Base-by-base conservation (phyloP, 192 early-diverging fungal species). In the Kickxella alabastrina region DNA sequence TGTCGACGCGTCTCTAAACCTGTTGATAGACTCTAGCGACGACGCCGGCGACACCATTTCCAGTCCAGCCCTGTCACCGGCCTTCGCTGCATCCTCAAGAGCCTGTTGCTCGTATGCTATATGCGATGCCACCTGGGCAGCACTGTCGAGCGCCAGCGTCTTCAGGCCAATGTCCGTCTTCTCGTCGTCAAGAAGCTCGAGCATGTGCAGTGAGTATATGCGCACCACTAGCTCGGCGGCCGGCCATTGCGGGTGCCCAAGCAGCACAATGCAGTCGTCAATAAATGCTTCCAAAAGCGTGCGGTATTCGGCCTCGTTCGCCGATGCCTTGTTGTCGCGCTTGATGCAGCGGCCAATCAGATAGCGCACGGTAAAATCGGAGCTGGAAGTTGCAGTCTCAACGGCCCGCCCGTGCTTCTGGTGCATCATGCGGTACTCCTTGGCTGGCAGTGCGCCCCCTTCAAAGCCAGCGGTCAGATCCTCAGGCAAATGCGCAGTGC, bases 231-330 rank as follows among this genome's bases (percentile, higher is more conserved):
- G 52, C 43, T 92, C 89, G 0, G 94, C 89, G 6, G 78, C 85
- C 1, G 94, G 94, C 94, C 94, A 97, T 32, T 94, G 91, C 3
- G 92, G 92, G 13, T 87, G 84, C 15, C 84, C 81, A 29, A 92
- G 63, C 1, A 92, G 80, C 3, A 61, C 54, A 24, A 92, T 52
- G 0, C 87, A 62, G 67, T 97, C 91, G 12, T 82, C 68, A 22
- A 94, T 56, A 32, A 94, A 65, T 26, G 72, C 65, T 24, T 93
- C 89, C 13, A 97, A 52, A 10, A 91, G 60, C 0, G 58, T 55
- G 19, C 83, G 73, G 59, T 93, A 95, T 31, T 92, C 92, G 1
- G 75, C 71, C 18, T 87, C 90, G 27, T 77, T 81, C 15, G 66
- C 61, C 13, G 54, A 37, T 10, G 50, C 48, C 26, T 65, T 69